Percentiles rank a stretch among this genome's conserved stretches.
Evolutionary conservation across 768 basidiomycete genomes (phyloP).

Genomic region (Psilocybe tampanensis): DNA sequence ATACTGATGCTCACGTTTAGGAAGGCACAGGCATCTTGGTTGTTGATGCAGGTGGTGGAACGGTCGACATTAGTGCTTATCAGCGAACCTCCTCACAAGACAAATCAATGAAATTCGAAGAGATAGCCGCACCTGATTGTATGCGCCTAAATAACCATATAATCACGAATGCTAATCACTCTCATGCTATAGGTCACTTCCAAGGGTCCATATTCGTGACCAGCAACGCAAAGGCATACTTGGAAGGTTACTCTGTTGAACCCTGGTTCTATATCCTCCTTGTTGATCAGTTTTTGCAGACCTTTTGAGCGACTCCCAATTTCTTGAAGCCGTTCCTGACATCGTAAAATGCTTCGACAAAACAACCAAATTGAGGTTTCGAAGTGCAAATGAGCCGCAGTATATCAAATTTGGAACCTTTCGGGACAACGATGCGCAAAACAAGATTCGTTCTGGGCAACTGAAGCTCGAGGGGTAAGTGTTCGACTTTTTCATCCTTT

Average conservation of each 20-base stretch:
- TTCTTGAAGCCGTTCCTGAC: conserved; percentile 37
- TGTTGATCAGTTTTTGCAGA: conserved; percentile 14
- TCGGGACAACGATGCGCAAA: conserved; percentile 38
- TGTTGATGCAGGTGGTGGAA: conserved; percentile 67
- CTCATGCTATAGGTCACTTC: conserved; percentile 24
- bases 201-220: conserved; percentile 54
- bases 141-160: not conserved
- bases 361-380: conserved; percentile 46
- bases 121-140: conserved; percentile 51
- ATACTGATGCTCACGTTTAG: conserved; percentile 24
- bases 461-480: conserved; percentile 41
- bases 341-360: conserved; percentile 47
- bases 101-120: conserved; percentile 43
- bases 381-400: conserved; percentile 34
- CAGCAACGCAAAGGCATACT: conserved; percentile 36
- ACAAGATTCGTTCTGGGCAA: conserved; percentile 46
- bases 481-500: not conserved
- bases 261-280: not conserved
- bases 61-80: conserved; percentile 63
- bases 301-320: conserved; percentile 41
- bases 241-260: conserved; percentile 31
- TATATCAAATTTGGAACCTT: conserved; percentile 49
- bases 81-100: conserved; percentile 31
- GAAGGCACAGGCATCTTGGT: conserved; percentile 50
- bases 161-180: not conserved